Evolutionary conservation across 192 early-diverging fungal genomes (phyloP).

Genomic region (Mortierella claussenii): DNA sequence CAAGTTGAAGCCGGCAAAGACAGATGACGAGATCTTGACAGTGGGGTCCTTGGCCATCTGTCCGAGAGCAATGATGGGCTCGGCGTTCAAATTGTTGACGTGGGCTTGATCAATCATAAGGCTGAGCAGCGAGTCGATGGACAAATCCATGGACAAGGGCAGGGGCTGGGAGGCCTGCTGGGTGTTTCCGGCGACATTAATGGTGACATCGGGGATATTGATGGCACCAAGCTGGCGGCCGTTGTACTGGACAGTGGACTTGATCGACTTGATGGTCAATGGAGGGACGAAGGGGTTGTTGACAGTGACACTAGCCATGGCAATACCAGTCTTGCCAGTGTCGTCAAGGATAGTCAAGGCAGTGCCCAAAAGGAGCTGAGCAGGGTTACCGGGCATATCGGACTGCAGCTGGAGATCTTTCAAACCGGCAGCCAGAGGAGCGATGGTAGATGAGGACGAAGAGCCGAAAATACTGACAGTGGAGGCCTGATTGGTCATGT

Average conservation of each 20-base stretch:
- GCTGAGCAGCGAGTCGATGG: constrained; percentile 58
- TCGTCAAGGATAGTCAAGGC: constrained; percentile 55
- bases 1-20: constrained; percentile 62
- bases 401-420: constrained; percentile 52
- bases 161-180: constrained; percentile 48
- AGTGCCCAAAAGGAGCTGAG: constrained; percentile 56
- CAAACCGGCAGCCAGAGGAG: constrained; percentile 59
- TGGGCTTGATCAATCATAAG: constrained; percentile 59
- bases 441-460: constrained; percentile 54
- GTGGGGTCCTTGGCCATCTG: constrained; percentile 53
- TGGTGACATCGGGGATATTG: constrained; percentile 55
- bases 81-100: constrained; percentile 54
- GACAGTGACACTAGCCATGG: constrained; percentile 59
- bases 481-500: constrained; percentile 57
- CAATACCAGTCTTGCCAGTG: constrained; percentile 57
- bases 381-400: constrained; percentile 60
- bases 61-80: constrained; percentile 56
- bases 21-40: constrained; percentile 43
- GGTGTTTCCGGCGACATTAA: constrained; percentile 54
- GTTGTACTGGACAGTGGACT: constrained; percentile 59
- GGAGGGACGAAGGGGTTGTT: constrained; percentile 65
- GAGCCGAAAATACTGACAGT: constrained; percentile 57
- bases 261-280: constrained; percentile 60
- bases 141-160: constrained; percentile 63
- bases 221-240: constrained; percentile 58